Percentiles rank a stretch among this genome's conserved stretches.
Evolutionary conservation across 331 rosid genomes (phyloP).

Genomic region (Stylosanthes scabra): DNA sequence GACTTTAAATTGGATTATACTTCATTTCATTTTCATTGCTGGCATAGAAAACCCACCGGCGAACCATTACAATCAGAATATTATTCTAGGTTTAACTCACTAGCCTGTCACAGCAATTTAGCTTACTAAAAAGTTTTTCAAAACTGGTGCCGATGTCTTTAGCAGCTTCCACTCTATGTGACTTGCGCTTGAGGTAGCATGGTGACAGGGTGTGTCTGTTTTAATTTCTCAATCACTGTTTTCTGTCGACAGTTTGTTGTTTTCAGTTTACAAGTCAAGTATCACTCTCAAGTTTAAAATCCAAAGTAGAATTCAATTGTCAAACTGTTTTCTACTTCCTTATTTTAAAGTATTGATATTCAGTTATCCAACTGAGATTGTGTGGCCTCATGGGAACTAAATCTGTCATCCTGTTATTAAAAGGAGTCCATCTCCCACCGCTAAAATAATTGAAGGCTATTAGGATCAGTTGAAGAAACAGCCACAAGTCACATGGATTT

Average conservation of each 20-base stretch:
- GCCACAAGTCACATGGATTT: neutral
- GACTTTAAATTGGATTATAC: constrained; percentile 3
- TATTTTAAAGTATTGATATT: constrained; percentile 13
- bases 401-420: constrained; percentile 27
- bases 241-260: neutral
- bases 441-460: neutral
- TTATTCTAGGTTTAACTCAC: constrained; percentile 10
- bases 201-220: neutral
- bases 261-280: neutral
- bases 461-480: constrained; percentile 15
- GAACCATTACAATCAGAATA: neutral
- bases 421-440: neutral
- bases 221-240: neutral
- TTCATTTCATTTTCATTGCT: neutral
- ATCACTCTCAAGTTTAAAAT: neutral
- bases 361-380: neutral
- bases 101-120: constrained; percentile 7
- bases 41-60: neutral
- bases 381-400: neutral
- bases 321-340: neutral
- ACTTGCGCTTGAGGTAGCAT: constrained; percentile 1
- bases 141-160: neutral
- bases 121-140: constrained; percentile 4
- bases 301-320: neutral
- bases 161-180: neutral